These are phyloP conservation scores for Phytopythium aichiense DNA, from an alignment of 352 stramenopile species.

Conservation along the genomic window DNA sequence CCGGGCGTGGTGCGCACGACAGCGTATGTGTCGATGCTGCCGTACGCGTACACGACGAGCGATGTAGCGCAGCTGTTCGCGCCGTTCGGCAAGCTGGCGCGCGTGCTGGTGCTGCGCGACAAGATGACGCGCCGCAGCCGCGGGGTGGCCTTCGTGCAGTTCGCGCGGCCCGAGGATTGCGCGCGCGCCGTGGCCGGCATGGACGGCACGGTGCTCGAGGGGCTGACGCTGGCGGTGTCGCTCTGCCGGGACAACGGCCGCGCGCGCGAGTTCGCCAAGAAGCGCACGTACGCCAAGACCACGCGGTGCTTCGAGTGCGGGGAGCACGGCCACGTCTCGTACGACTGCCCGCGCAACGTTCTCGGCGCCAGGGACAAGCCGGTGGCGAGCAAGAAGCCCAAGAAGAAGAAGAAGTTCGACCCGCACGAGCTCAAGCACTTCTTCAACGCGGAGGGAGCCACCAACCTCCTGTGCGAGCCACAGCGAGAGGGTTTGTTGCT, in stretches of 20 bases:
- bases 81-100: slow-evolving; percentile 51
- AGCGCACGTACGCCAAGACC: slow-evolving; percentile 65
- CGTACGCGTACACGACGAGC: slow-evolving; percentile 37
- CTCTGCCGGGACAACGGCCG: slow-evolving; percentile 80
- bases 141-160: slow-evolving; percentile 86
- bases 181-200: slow-evolving; percentile 43
- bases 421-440: slow-evolving; percentile 51
- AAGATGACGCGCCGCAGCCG: slow-evolving; percentile 66
- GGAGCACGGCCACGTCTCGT: slow-evolving; percentile 71
- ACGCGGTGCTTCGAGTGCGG: slow-evolving; percentile 85
- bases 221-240: slow-evolving; percentile 58
- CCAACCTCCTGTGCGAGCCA: slow-evolving; percentile 60
- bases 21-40: slow-evolving; percentile 86
- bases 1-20: slow-evolving; percentile 32
- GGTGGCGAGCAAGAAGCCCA: slow-evolving; percentile 33
- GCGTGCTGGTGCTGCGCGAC: slow-evolving; percentile 67
- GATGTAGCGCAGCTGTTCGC: slow-evolving; percentile 82
- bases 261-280: slow-evolving; percentile 69
- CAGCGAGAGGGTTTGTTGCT: background rate
- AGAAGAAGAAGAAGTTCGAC: slow-evolving; percentile 61
- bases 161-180: slow-evolving; percentile 64
- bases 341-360: slow-evolving; percentile 82
- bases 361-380: slow-evolving; percentile 67
- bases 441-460: slow-evolving; percentile 59
- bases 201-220: slow-evolving; percentile 59